Conservation (phyloP, 2,329 filamentous ascomycete genomes). For the Zasmidium citrigriseum region DNA sequence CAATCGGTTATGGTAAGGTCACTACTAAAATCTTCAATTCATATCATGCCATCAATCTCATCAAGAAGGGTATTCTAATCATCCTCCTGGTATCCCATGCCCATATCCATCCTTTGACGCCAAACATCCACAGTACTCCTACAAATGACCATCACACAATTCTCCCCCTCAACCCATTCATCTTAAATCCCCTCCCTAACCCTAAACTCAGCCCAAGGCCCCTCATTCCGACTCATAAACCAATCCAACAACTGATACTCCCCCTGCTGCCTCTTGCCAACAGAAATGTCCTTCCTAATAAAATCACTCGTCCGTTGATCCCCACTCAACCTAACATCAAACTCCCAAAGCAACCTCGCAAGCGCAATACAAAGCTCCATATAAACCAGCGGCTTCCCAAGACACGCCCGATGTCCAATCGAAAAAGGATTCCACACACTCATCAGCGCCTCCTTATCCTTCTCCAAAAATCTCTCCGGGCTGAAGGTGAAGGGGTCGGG, state of each 20-base stretch:
- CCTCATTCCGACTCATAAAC: constrained; percentile 73
- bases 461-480: constrained; percentile 25
- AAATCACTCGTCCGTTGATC: constrained; percentile 53
- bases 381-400: constrained; percentile 57
- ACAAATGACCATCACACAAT: not conserved
- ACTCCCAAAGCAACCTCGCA: constrained; percentile 28
- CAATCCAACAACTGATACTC: constrained; percentile 74
- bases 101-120: not conserved
- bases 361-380: constrained; percentile 28
- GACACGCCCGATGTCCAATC: constrained; percentile 69
- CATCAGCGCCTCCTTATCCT: constrained; percentile 38
- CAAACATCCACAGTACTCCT: not conserved
- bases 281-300: constrained; percentile 52
- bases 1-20: no score
- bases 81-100: not conserved
- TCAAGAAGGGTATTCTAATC: not conserved
- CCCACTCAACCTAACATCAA: constrained; percentile 26
- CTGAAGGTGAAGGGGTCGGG: constrained; percentile 28
- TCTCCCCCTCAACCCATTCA: not conserved
- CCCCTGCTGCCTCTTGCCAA: constrained; percentile 55
- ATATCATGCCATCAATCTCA: not conserved
- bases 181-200: constrained; percentile 12
- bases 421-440: constrained; percentile 75
- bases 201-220: constrained; percentile 63
- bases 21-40: not conserved